Conservation (phyloP, 352 stramenopile genomes). For the Phytophthora sansomeana region DNA sequence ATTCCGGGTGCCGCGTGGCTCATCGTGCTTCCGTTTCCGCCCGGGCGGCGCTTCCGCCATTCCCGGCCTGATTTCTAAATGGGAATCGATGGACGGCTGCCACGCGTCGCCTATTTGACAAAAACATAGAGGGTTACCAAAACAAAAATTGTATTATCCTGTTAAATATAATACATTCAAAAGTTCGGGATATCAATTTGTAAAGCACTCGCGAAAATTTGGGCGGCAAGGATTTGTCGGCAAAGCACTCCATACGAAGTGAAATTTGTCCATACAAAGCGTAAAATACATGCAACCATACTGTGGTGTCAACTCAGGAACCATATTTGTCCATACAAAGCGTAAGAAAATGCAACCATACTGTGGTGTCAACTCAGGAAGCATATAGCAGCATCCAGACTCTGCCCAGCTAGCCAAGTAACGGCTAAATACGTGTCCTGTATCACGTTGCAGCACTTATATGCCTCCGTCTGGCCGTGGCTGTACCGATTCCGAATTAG, state of each 20-base stretch:
- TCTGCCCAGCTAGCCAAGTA: no score
- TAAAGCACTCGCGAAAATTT: constrained; percentile 1
- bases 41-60: constrained; percentile 19
- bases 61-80: not conserved
- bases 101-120: not conserved
- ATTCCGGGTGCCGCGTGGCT: not conserved
- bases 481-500: no score
- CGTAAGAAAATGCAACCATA: no score
- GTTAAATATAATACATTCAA: not conserved
- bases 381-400: no score
- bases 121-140: not conserved
- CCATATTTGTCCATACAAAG: no score
- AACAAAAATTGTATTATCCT: not conserved
- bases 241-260: no score
- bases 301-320: no score
- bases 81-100: constrained; percentile 1
- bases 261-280: not conserved
- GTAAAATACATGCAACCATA: not conserved
- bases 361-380: no score
- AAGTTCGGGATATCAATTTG: not conserved
- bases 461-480: no score
- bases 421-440: no score
- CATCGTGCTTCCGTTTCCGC: not conserved
- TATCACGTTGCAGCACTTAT: no score
- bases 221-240: no score